Base-by-base conservation (phyloP, 1,139 yeast species). In the Suhomyces bolitotheri region DNA sequence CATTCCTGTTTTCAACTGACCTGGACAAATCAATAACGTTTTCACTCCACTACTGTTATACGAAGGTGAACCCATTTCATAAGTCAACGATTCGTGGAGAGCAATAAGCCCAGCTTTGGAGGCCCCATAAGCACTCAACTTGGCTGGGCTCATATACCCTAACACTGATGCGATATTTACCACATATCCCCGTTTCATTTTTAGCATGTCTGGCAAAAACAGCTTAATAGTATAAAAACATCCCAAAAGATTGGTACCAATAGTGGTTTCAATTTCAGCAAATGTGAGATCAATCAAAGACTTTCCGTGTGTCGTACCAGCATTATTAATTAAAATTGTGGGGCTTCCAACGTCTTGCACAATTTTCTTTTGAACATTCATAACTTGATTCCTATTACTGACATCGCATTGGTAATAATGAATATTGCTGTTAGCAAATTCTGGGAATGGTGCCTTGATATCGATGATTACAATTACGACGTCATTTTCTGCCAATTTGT, bases 61-160 rank as follows among this genome's bases (percentile, higher is more conserved):
- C 4, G 73, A 60, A 0, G 81, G 81, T 0, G 75, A 66, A 0
- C 81, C 81, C 24, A 87, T 55, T 53, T 86, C 95, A 46, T 78
- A 78, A 0, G 88, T 79, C 25, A 90, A 63, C 1, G 92, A 80
- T 53, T 87, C 95, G 54, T 90, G 97, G 29, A 89, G 62, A 0
- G 94, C 89, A 34, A 90, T 74, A 20, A 87, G 59, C 0, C 95
- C 97, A 0, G 95, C 82, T 57, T 90, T 90, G 7, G 95, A 77
- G 0, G 97, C 96, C 0, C 96, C 96, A 51, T 90, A 90, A 0
- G 86, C 86, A 46, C 85, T 76, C 38, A 87, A 65, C 22, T 82
- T 66, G 5, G 96, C 92, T 0, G 97, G 97, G 0, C 95, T 76
- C 69, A 85, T 71, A 44, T 83, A 81, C 0, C 96, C 97, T 38